These are phyloP conservation scores for Daldinia sp. DNA, from an alignment of 2,329 filamentous ascomycete species.

Conservation along the genomic window DNA sequence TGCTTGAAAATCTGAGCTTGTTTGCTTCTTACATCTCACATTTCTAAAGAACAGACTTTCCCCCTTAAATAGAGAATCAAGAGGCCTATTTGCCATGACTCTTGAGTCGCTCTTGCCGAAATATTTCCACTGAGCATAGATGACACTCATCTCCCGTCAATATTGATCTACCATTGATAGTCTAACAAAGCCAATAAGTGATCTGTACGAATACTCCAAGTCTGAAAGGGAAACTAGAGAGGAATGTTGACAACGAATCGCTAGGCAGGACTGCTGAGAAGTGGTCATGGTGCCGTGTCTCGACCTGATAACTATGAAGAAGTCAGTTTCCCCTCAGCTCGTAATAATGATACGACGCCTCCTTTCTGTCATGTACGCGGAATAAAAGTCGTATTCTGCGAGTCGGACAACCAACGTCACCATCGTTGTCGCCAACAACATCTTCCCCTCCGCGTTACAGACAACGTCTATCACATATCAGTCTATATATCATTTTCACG, in stretches of 20 bases:
- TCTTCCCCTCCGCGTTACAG: background rate
- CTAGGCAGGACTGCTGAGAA: background rate
- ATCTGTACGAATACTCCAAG: background rate
- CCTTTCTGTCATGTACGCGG: background rate
- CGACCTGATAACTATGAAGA: background rate
- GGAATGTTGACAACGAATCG: background rate
- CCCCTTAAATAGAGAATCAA: background rate
- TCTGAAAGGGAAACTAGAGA: background rate
- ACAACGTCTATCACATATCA: constrained; percentile 6
- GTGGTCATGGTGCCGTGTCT: background rate
- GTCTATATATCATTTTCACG: background rate
- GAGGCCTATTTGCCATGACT: background rate
- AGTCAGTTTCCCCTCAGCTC: background rate
- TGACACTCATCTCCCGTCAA: background rate
- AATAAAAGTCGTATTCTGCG: background rate
- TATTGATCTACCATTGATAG: background rate
- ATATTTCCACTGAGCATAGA: background rate
- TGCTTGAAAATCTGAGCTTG: background rate
- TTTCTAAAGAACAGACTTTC: background rate
- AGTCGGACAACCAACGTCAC: constrained; percentile 2
- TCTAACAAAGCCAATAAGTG: background rate
- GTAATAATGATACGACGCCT: background rate
- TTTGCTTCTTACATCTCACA: background rate
- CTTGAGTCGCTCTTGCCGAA: background rate
- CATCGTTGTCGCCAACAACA: constrained; percentile 4